Base-by-base conservation (phyloP, 2,329 filamentous ascomycete genomes). In the Phaeophleospora eucalypticola region DNA sequence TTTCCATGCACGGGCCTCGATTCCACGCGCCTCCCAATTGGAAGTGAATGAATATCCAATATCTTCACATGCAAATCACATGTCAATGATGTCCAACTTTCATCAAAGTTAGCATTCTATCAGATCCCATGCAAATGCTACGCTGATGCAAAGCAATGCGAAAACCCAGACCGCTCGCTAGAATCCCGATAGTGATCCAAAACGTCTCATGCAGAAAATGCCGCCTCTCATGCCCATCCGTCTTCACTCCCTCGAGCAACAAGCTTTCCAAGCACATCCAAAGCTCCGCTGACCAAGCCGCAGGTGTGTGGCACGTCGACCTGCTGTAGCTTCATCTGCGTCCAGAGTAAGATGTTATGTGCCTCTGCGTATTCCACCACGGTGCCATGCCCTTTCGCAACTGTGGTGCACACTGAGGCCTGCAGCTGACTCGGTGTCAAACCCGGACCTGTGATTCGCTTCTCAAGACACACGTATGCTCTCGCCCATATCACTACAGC, bases 401-500 rank as follows among this genome's bases (percentile, higher is more conserved):
- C 16, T 12, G 34, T 19, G 3, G n/a, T 6, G 12, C n/a, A 42
- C 35, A 14, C n/a, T 7, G 6, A 16, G 29, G 6, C 16, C 29
- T 17, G 19, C 4, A 34, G 27, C 40, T 18, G 19, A 17, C 15
- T 41, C 27, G 4, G 53, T 15, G 4, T 56, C 19, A 21, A 24
- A 24, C 16, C 19, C 10, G 16, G 36, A 37, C 8, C 20, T 34
- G 41, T 9, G 32, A 15, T 17, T 19, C 36, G 9, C 24, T 29
- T 12, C 7, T 17, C 18, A 18, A 17, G 40, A 9, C 16, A 32
- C 9, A 47, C 35, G 43, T 63, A 60, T 1, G 51, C 49, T 8
- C 51, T 36, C 2, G 58, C 59, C 62, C 62, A 64, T n/a, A 63
- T 41, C 1, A 62, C 55, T 16, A 65, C 42, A 4, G 58, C 41